A percentile compares a stretch with the other conserved stretches of the same genome.
These are phyloP conservation scores for Suhomyces kunorum DNA, from an alignment of 1,139 yeast species.

Conservation along the genomic window DNA sequence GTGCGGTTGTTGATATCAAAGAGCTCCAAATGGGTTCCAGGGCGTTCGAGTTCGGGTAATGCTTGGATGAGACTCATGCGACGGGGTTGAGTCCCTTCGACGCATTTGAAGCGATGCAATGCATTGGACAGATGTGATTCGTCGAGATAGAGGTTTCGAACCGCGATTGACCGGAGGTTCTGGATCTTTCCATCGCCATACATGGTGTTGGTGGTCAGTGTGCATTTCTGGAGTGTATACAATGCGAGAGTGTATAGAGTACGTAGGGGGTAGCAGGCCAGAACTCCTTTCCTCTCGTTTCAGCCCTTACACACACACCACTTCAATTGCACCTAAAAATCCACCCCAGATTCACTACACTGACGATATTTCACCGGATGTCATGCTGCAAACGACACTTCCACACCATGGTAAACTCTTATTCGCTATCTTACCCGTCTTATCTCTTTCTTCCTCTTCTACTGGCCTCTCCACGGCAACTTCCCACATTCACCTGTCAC, in stretches of 20 bases:
- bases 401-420: too few relatives aligned
- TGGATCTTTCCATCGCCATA: conserved; percentile 16
- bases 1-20: conserved; percentile 15
- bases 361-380: too few relatives aligned
- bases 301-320: too few relatives aligned
- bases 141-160: conserved; percentile 20
- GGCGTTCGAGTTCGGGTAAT: conserved; percentile 16
- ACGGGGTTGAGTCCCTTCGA: conserved; percentile 8
- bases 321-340: too few relatives aligned
- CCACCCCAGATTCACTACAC: too few relatives aligned
- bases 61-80: conserved; percentile 16
- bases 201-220: conserved; percentile 1
- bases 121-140: background rate
- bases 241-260: background rate
- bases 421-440: too few relatives aligned
- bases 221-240: conserved; percentile 1
- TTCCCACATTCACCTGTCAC: too few relatives aligned
- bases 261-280: too few relatives aligned
- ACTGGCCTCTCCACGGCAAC: too few relatives aligned
- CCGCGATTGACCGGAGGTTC: conserved; percentile 18
- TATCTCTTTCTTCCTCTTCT: too few relatives aligned
- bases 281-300: too few relatives aligned
- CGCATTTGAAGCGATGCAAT: conserved; percentile 4
- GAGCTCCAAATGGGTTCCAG: conserved; percentile 17
- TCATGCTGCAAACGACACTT: too few relatives aligned